Conservation (phyloP, 1,139 yeast genomes). For the Schwanniomyces etchellsii region DNA sequence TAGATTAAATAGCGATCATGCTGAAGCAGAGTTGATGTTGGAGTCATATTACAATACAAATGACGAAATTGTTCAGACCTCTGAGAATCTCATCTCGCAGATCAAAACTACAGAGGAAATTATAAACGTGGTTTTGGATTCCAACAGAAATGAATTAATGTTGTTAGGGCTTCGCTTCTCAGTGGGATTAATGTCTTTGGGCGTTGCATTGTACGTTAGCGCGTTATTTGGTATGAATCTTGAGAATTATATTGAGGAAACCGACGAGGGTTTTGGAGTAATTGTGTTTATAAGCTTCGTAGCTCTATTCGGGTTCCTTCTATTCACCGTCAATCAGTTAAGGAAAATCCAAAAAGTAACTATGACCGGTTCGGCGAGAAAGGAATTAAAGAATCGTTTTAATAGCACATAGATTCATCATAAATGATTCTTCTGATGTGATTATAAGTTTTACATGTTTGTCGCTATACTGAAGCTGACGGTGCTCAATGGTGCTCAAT, state of each 20-base stretch:
- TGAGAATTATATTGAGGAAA: conserved; percentile 30
- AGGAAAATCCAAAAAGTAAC: conserved; percentile 33
- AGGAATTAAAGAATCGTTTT: conserved; percentile 2
- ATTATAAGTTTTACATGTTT: neutral
- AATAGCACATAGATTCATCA: neutral
- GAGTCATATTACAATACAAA: conserved; percentile 40
- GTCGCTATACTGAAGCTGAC: neutral
- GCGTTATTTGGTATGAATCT: conserved; percentile 43
- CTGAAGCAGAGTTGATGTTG: conserved; percentile 37
- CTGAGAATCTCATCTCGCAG: conserved; percentile 34
- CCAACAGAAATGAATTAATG: conserved; percentile 45
- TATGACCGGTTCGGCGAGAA: conserved; percentile 26
- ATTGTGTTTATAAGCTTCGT: conserved; percentile 24
- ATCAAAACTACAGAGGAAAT: conserved; percentile 44
- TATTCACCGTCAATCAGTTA: conserved; percentile 25
- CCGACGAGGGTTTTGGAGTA: conserved; percentile 32
- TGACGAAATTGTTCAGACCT: conserved; percentile 44
- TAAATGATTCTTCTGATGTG: neutral
- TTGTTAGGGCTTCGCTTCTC: conserved; percentile 38
- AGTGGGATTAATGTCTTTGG: conserved; percentile 37
- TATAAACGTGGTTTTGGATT: conserved; percentile 39
- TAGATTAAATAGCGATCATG: conserved; percentile 31
- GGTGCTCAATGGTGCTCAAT: too few species aligned
- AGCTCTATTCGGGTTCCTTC: conserved; percentile 15
- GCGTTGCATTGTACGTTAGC: conserved; percentile 32